A percentile compares a stretch with the other conserved stretches of the same genome.
These are phyloP conservation scores for Colletotrichum agaves DNA, from an alignment of 2,329 filamentous ascomycete species.

Conservation along the genomic window DNA sequence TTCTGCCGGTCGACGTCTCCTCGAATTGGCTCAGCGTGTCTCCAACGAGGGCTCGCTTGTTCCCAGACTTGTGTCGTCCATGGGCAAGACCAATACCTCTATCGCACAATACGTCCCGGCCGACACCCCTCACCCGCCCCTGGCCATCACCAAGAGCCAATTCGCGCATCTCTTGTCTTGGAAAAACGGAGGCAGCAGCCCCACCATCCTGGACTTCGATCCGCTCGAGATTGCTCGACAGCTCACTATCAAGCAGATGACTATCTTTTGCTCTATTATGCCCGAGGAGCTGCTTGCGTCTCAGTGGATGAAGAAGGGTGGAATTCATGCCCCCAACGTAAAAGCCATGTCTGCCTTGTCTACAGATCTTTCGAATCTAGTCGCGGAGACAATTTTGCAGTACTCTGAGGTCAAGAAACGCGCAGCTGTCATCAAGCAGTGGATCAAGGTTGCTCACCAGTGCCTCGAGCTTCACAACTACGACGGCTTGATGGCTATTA, in stretches of 20 bases:
- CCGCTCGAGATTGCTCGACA: constrained; percentile 91
- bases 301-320: constrained; percentile 92
- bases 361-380: constrained; percentile 91
- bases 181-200: constrained; percentile 75
- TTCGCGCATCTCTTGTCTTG: constrained; percentile 76
- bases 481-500: constrained; percentile 95
- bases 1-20: constrained; percentile 80
- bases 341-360: constrained; percentile 93
- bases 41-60: constrained; percentile 79
- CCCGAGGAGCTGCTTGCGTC: constrained; percentile 91
- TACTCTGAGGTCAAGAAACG: constrained; percentile 93
- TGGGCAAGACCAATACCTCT: constrained; percentile 87
- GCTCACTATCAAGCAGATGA: constrained; percentile 90
- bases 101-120: constrained; percentile 75
- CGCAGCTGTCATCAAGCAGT: constrained; percentile 92
- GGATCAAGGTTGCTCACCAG: constrained; percentile 92
- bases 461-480: constrained; percentile 95
- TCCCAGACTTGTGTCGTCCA: constrained; percentile 83
- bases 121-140: constrained; percentile 76
- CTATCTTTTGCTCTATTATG: constrained; percentile 89
- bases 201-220: constrained; percentile 90
- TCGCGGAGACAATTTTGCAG: constrained; percentile 90
- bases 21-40: constrained; percentile 84
- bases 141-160: constrained; percentile 81
- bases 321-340: constrained; percentile 84